phyloP scores from a whole-genome alignment of 2,329 filamentous ascomycete species.

The Nemania diffusa region DNA sequence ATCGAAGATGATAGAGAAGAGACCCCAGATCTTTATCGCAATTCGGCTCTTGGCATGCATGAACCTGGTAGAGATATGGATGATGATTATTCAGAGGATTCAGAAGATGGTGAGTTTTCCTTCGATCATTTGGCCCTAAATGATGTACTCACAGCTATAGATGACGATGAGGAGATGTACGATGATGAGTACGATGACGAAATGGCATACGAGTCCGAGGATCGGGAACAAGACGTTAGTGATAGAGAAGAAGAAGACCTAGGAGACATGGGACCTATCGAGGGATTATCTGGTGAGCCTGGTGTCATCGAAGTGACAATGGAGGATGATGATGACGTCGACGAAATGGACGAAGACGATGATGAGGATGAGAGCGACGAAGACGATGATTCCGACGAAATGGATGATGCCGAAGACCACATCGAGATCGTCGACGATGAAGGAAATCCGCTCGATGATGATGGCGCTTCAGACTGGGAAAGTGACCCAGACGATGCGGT shows the following conservation, averaged over 20 bases:
- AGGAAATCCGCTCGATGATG: slow-evolving; percentile 67
- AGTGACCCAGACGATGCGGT: slow-evolving; percentile 68
- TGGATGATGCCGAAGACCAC: slow-evolving; percentile 62
- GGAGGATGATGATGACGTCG: slow-evolving; percentile 73
- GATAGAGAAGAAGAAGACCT: slow-evolving; percentile 84
- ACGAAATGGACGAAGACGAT: slow-evolving; percentile 71
- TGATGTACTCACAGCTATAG: slow-evolving; percentile 46
- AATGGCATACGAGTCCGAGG: slow-evolving; percentile 83
- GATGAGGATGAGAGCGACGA: slow-evolving; percentile 69
- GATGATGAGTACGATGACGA: slow-evolving; percentile 91
- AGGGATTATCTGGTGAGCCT: slow-evolving; percentile 73
- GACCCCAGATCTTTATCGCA: slow-evolving; percentile 95
- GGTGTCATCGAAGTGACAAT: slow-evolving; percentile 81
- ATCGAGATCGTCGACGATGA: slow-evolving; percentile 73
- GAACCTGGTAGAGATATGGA: slow-evolving; percentile 76
- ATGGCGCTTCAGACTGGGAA: slow-evolving; percentile 70
- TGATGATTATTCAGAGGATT: slow-evolving; percentile 81
- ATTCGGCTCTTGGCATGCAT: slow-evolving; percentile 94
- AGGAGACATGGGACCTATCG: slow-evolving; percentile 85
- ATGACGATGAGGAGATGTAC: slow-evolving; percentile 92
- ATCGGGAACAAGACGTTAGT: slow-evolving; percentile 87
- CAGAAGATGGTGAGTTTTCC: slow-evolving; percentile 65
- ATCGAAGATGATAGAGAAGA: slow-evolving; percentile 88
- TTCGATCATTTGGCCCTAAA: not conserved
- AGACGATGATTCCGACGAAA: slow-evolving; percentile 70